Base-by-base conservation (phyloP, 441 rosid species). In the Biscutella auriculata region DNA sequence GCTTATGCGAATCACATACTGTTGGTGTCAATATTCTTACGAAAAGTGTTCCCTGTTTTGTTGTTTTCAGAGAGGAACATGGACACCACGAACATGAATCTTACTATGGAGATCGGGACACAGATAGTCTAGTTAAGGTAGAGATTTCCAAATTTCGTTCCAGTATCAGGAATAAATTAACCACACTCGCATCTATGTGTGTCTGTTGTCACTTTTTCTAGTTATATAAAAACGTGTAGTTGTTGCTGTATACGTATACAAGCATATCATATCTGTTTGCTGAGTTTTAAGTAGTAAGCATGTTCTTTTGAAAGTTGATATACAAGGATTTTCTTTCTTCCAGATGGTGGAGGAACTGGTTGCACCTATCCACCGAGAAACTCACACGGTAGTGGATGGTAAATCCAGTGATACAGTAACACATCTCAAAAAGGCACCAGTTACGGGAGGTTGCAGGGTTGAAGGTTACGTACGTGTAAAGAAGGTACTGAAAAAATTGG, bases 41-140 rank as follows among this genome's bases (percentile, higher is more conserved):
- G 11, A 19, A 63, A 52, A 36, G 4, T 46, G 5, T 46, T 34
- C 23, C 32, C n/a, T 47, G 44, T 39, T 63, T 55, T 63, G 33
- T 45, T 53, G 46, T 40, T 78, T 50, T 57, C 79, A 90, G 97
- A 71, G 95, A 84, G 61, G 97, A 94, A 44, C 95, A 82, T 65
- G 99, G 97, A 43, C 97, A 85, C 77, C 99, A 94, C 67, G 94
- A 90, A 8, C 99, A 94, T 76, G 99, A 94, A 72, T 85, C 96
- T 35, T 94, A 94, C 76, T 85, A 90, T 78, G 99, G 99, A 73
- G 88, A 94, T 74, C 91, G 97, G 60, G 99, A 94, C 75, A 84
- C 96, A 27, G 95, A 94, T 0, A 79, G 83, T 71, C 79, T 94
- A 80, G 92, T 90, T 43, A 81, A 84, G 96, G 99, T 85, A 71